Base-by-base conservation (phyloP, 176 grass and related monocot genomes). In the Ensete ventricosum region DNA sequence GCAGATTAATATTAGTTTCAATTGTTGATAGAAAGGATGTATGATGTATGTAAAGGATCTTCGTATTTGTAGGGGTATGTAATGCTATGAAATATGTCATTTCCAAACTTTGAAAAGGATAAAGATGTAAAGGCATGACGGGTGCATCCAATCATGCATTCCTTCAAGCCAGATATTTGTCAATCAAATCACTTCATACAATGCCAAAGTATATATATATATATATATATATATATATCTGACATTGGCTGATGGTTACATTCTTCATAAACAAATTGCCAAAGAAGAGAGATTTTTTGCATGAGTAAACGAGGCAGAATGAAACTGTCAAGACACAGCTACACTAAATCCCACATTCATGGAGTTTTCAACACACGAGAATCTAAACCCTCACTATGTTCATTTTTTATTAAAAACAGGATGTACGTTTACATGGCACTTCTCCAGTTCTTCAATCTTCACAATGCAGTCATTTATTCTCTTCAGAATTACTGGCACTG, bases 381-480 rank as follows among this genome's bases (percentile, higher is more conserved):
- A 27, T 4, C 51, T 52, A 9, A 14, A 52, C 4, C 52, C 14
- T 72, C 9, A 53, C 6, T 24, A 53, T 24, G 8, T 12, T 72
- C 50, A 10, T 13, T 22, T 53, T 22, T 9, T 27, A 17, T 55
- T 57, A 14, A 74, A 74, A 74, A 74, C 20, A 74, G 52, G 50
- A 26, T 54, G 72, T 17, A 55, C 24, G 5, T 25, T 29, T 19
- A 74, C 14, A 74, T 74, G 14, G 29, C 53, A 55, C 10, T 74
- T 25, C 21, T 55, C 12, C 21, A 74, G 53, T 27, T 74, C 17
- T 55, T 74, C 72, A 26, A 74, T 74, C 53, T 24, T 29, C 53
- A 55, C n/a, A 74, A 74, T 55, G 53, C 72, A 74, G 7, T 74
- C 52, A 54, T 57, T 74, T 54, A 22, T 55, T 74, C 72, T 74